Percentiles rank a stretch among this genome's conserved stretches.
These are phyloP conservation scores for Penicillium paneum DNA, from an alignment of 2,329 filamentous ascomycete genomes.

Conservation along the genomic window DNA sequence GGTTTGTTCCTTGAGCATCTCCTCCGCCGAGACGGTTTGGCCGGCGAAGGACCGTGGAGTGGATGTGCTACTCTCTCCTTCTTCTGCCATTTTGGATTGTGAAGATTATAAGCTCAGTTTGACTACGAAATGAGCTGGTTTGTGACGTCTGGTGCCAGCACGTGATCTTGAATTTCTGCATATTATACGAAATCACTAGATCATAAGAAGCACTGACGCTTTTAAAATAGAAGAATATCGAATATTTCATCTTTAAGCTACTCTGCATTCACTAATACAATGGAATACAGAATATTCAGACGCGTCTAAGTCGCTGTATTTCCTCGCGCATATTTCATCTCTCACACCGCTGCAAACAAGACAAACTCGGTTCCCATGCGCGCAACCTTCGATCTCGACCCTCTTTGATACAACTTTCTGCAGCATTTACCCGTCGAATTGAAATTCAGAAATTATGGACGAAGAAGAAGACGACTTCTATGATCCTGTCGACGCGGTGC, in stretches of 20 bases:
- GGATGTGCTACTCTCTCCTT: slow-evolving; percentile 41
- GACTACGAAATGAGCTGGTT: background rate
- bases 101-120: slow-evolving; percentile 4
- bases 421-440: background rate
- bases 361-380: slow-evolving; percentile 18
- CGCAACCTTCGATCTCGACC: slow-evolving; percentile 13
- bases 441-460: slow-evolving; percentile 36
- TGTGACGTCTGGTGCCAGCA: slow-evolving; percentile 16
- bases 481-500: slow-evolving; percentile 40
- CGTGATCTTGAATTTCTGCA: slow-evolving; percentile 7
- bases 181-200: background rate
- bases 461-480: slow-evolving; percentile 50
- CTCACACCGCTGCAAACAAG: slow-evolving; percentile 21
- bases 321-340: background rate
- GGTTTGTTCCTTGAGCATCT: slow-evolving; percentile 78
- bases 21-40: slow-evolving; percentile 72
- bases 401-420: slow-evolving; percentile 13
- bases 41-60: slow-evolving; percentile 62
- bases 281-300: background rate
- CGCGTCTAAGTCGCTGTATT: background rate
- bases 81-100: slow-evolving; percentile 24
- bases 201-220: background rate
- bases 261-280: background rate
- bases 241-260: background rate
- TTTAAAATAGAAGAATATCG: no score